Percentiles rank a stretch among this genome's conserved stretches.
These are phyloP conservation scores for Podaxis sp. DNA, from an alignment of 768 basidiomycete genomes.

Conservation along the genomic window DNA sequence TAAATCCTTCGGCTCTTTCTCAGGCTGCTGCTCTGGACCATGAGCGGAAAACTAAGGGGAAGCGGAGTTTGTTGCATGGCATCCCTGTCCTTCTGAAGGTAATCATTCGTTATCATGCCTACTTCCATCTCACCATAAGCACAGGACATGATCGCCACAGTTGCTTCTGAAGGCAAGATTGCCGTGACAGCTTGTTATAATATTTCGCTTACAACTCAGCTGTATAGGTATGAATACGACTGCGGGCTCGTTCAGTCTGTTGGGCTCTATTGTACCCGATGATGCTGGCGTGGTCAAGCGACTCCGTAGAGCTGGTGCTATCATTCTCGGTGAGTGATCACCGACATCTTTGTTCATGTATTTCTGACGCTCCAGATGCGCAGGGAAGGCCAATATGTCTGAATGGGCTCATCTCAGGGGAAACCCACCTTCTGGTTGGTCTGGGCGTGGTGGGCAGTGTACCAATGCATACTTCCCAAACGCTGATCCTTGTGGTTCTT, in stretches of 20 bases:
- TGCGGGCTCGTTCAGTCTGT: constrained; percentile 42
- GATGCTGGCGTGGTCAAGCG: constrained; percentile 47
- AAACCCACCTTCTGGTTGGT: constrained; percentile 51
- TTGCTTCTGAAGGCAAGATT: constrained; percentile 40
- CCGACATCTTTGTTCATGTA: background rate
- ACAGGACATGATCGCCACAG: constrained; percentile 49
- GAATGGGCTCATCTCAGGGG: constrained; percentile 55
- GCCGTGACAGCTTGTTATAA: background rate
- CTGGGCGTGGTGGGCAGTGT: constrained; percentile 52
- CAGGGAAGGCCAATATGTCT: constrained; percentile 57
- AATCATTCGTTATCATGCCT: background rate
- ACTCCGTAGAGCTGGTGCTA: constrained; percentile 42
- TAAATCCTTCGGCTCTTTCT: constrained; percentile 50
- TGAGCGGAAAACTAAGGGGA: constrained; percentile 41
- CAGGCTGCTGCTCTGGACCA: constrained; percentile 51
- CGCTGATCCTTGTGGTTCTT: constrained; percentile 57
- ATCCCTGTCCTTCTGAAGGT: constrained; percentile 55
- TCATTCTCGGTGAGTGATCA: constrained; percentile 38
- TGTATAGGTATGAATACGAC: constrained; percentile 45
- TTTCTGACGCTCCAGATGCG: background rate
- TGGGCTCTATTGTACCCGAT: constrained; percentile 42
- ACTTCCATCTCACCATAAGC: background rate
- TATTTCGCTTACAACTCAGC: background rate
- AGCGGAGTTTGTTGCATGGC: constrained; percentile 51
- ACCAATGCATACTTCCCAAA: constrained; percentile 50